Evolutionary conservation across 2,329 filamentous ascomycete genomes (phyloP).

Genomic region (Phoma sp.): DNA sequence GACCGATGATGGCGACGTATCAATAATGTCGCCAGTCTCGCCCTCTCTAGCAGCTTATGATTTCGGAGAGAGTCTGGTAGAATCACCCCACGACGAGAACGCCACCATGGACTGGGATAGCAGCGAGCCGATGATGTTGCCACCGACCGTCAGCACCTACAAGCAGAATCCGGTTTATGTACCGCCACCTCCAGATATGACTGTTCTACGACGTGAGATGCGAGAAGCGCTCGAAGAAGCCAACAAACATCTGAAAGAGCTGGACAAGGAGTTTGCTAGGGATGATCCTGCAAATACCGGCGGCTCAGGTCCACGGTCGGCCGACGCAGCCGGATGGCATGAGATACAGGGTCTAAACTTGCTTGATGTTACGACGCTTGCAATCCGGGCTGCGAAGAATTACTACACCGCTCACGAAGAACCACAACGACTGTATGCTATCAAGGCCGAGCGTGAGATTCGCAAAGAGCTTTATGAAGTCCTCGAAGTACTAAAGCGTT

Average conservation of each 20-base stretch:
- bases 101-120: slow-evolving; percentile 60
- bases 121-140: slow-evolving; percentile 78
- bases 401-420: slow-evolving; percentile 95
- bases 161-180: slow-evolving; percentile 81
- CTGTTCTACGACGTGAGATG: slow-evolving; percentile 75
- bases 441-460: slow-evolving; percentile 86
- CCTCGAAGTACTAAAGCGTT: slow-evolving; percentile 88
- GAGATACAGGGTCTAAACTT: slow-evolving; percentile 92
- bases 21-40: slow-evolving; percentile 31
- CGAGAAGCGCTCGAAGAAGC: slow-evolving; percentile 73
- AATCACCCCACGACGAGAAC: slow-evolving; percentile 62
- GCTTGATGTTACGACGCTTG: slow-evolving; percentile 88
- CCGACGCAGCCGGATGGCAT: slow-evolving; percentile 70
- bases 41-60: slow-evolving; percentile 32
- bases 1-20: slow-evolving; percentile 39
- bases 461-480: slow-evolving; percentile 83
- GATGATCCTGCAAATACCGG: slow-evolving; percentile 13
- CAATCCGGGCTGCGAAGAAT: slow-evolving; percentile 93
- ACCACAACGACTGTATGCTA: slow-evolving; percentile 81
- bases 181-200: slow-evolving; percentile 81
- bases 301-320: slow-evolving; percentile 21
- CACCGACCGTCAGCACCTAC: slow-evolving; percentile 97
- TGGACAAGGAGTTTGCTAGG: slow-evolving; percentile 47
- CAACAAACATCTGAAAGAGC: slow-evolving; percentile 68
- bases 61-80: slow-evolving; percentile 50